phyloP scores from a whole-genome alignment of 2,329 filamentous ascomycete species.

The Colletotrichum scovillei region DNA sequence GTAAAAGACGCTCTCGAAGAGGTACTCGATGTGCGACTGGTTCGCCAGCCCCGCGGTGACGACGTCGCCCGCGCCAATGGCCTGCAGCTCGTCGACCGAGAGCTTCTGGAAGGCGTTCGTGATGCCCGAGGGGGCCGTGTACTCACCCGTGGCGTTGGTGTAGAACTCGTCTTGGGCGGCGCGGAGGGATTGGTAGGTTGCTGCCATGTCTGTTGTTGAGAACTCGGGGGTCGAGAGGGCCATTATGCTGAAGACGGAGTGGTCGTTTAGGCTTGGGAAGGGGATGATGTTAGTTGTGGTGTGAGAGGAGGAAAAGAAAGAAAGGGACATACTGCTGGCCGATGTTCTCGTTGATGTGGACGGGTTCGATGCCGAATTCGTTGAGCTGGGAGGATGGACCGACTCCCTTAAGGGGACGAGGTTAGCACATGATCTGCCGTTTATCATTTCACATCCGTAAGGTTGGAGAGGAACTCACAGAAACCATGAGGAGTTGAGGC shows the following conservation, averaged over 20 bases:
- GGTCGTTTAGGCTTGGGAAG: slow-evolving; percentile 39
- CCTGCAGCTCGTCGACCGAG: slow-evolving; percentile 34
- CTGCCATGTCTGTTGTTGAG: slow-evolving; percentile 40
- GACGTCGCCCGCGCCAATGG: slow-evolving; percentile 39
- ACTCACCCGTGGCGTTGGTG: slow-evolving; percentile 37
- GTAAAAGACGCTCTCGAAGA: slow-evolving; percentile 43
- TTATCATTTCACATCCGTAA: background rate
- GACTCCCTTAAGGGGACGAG: slow-evolving; percentile 28
- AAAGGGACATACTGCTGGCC: slow-evolving; percentile 37
- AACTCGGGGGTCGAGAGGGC: slow-evolving; percentile 39
- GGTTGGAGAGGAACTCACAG: background rate
- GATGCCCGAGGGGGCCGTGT: slow-evolving; percentile 41
- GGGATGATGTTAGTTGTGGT: background rate
- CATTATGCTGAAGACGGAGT: slow-evolving; percentile 44
- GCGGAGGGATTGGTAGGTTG: slow-evolving; percentile 36
- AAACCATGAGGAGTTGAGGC: slow-evolving; percentile 37
- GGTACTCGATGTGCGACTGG: slow-evolving; percentile 42
- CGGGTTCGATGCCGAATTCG: slow-evolving; percentile 39
- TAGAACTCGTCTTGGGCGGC: slow-evolving; percentile 40
- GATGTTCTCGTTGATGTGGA: slow-evolving; percentile 40
- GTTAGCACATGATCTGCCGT: slow-evolving; percentile 13
- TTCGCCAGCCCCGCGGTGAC: slow-evolving; percentile 38
- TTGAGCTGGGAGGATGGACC: slow-evolving; percentile 37
- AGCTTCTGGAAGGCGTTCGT: slow-evolving; percentile 41
- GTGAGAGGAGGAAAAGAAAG: background rate